Percentiles rank a stretch among this genome's conserved stretches.
Conservation (phyloP, 441 rosid species). For the Euphorbia schlechtendalii region DNA sequence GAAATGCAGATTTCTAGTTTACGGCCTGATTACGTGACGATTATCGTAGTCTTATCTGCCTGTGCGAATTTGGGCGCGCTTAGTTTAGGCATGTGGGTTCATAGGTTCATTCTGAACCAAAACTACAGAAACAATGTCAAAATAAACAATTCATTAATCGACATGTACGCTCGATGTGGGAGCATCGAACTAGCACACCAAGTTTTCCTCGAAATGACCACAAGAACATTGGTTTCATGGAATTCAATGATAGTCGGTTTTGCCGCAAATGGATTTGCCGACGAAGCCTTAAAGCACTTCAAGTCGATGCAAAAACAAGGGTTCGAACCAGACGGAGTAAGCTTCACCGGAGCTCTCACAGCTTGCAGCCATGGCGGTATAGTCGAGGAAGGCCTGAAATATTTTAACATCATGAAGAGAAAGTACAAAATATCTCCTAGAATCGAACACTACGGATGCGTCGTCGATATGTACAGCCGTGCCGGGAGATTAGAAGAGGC, state of each 20-base stretch:
- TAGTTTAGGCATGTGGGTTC: slow-evolving; percentile 57
- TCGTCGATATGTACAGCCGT: slow-evolving; percentile 80
- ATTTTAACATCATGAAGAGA: slow-evolving; percentile 46
- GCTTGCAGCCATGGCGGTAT: slow-evolving; percentile 80
- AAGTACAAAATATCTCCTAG: slow-evolving; percentile 44
- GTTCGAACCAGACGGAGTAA: slow-evolving; percentile 55
- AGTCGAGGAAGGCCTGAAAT: slow-evolving; percentile 48
- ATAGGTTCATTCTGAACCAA: slow-evolving; percentile 41
- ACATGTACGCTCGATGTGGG: slow-evolving; percentile 66
- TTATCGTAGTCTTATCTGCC: slow-evolving; percentile 52
- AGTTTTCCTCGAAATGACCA: slow-evolving; percentile 52
- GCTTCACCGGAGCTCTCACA: slow-evolving; percentile 71
- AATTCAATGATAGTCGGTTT: slow-evolving; percentile 65
- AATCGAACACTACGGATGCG: slow-evolving; percentile 78
- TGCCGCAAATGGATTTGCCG: slow-evolving; percentile 56
- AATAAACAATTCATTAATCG: slow-evolving; percentile 58
- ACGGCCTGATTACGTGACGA: slow-evolving; percentile 58
- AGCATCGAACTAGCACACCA: slow-evolving; percentile 50
- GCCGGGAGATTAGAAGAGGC: slow-evolving; percentile 78
- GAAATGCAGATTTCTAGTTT: slow-evolving; percentile 52
- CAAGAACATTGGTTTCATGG: slow-evolving; percentile 65
- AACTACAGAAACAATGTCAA: slow-evolving; percentile 47
- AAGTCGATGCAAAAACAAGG: slow-evolving; percentile 54
- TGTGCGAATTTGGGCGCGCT: slow-evolving; percentile 58
- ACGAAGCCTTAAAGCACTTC: slow-evolving; percentile 57